Conservation (phyloP, 2,329 filamentous ascomycete genomes). For the Xylariaceae sp. region DNA sequence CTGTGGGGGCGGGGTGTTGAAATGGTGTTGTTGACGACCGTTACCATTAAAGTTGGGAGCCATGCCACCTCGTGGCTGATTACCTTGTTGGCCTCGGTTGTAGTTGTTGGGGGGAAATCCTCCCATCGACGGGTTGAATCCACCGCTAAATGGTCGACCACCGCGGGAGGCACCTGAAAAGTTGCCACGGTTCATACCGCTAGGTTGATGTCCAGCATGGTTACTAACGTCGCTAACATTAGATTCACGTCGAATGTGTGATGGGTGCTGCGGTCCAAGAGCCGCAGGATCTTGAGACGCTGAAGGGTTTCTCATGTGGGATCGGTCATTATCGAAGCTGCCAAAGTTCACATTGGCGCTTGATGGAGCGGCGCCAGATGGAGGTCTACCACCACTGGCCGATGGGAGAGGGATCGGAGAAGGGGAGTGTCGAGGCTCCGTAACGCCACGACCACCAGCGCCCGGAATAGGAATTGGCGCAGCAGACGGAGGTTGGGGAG, state of each 20-base stretch:
- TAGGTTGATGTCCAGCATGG: slow-evolving; percentile 57
- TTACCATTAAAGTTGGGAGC: slow-evolving; percentile 54
- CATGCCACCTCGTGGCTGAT: slow-evolving; percentile 60
- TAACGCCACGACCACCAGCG: slow-evolving; percentile 71
- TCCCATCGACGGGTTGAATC: slow-evolving; percentile 55
- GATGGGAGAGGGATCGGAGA: slow-evolving; percentile 91
- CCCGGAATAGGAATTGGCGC: slow-evolving; percentile 69
- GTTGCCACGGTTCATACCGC: slow-evolving; percentile 63
- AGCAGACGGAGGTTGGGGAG: slow-evolving; percentile 64
- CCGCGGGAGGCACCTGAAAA: slow-evolving; percentile 59
- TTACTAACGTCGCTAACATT: slow-evolving; percentile 76
- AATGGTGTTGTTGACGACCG: slow-evolving; percentile 41
- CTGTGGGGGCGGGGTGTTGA: slow-evolving; percentile 57
- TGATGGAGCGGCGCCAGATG: slow-evolving; percentile 70
- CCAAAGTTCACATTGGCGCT: slow-evolving; percentile 78
- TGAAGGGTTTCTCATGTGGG: slow-evolving; percentile 71
- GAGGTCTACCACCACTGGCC: slow-evolving; percentile 84
- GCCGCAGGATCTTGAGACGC: slow-evolving; percentile 67
- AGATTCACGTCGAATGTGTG: slow-evolving; percentile 85
- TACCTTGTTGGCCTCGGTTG: slow-evolving; percentile 48
- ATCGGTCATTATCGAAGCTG: slow-evolving; percentile 76
- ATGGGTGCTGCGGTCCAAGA: slow-evolving; percentile 67
- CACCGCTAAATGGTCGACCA: slow-evolving; percentile 56
- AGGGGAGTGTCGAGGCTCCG: slow-evolving; percentile 86
- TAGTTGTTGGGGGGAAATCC: slow-evolving; percentile 51